Evolutionary conservation across 768 basidiomycete species (phyloP).

Genomic region (Suillus subaureus): DNA sequence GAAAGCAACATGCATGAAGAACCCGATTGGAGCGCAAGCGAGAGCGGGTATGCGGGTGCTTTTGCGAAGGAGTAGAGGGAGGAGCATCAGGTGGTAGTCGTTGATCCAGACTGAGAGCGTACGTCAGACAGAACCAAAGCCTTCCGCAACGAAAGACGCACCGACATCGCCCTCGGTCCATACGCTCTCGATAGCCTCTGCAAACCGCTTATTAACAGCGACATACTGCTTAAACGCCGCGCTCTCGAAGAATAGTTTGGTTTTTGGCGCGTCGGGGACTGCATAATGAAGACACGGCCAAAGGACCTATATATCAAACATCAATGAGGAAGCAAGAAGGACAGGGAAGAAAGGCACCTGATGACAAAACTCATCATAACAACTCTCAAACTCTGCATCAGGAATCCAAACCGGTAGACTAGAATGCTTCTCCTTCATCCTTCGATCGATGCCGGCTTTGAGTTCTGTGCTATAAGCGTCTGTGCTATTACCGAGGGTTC

Average conservation of each 20-base stretch:
- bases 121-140: conserved; percentile 10
- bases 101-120: conserved; percentile 68
- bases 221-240: conserved; percentile 84
- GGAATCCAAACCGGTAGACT: conserved; percentile 78
- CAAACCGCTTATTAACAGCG: conserved; percentile 89
- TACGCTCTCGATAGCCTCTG: conserved; percentile 75
- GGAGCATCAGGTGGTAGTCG: conserved; percentile 96
- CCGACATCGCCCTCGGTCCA: conserved; percentile 90
- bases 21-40: conserved; percentile 52
- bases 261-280: conserved; percentile 86
- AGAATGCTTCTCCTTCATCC: conserved; percentile 43
- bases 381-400: conserved; percentile 74
- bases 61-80: conserved; percentile 83
- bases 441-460: conserved; percentile 54
- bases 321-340: conserved; percentile 18
- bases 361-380: conserved; percentile 88
- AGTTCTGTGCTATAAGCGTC: conserved; percentile 62
- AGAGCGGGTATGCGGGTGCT: conserved; percentile 41
- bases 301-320: conserved; percentile 49
- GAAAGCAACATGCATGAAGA: conserved; percentile 98
- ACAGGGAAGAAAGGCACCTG: conserved; percentile 44
- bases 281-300: conserved; percentile 90
- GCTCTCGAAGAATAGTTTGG: conserved; percentile 78
- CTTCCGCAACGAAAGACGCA: conserved; percentile 21
- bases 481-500: conserved; percentile 73